Percentiles rank a stretch among this genome's conserved stretches.
These are phyloP conservation scores for Leccinellum luteum DNA, from an alignment of 768 basidiomycete genomes.

Conservation along the genomic window DNA sequence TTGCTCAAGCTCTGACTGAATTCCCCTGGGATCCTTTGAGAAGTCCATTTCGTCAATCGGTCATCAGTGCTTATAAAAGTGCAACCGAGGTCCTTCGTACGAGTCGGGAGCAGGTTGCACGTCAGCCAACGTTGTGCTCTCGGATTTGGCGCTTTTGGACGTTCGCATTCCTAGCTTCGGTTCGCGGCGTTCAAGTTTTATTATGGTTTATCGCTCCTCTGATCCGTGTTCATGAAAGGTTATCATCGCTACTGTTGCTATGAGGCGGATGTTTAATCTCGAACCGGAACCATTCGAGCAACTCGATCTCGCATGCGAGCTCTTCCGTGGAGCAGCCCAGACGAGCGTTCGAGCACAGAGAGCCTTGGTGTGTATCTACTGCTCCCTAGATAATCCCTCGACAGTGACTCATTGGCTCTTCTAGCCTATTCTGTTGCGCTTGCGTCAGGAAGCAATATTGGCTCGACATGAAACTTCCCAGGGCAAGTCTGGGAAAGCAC, in stretches of 20 bases:
- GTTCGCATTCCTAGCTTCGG: constrained; percentile 52
- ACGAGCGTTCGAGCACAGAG: constrained; percentile 48
- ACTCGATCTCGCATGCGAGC: constrained; percentile 44
- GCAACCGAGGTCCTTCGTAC: constrained; percentile 45
- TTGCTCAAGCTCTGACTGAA: constrained; percentile 53
- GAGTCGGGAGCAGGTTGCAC: constrained; percentile 40
- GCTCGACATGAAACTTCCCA: constrained; percentile 23
- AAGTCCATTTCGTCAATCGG: constrained; percentile 49
- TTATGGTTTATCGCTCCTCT: neutral
- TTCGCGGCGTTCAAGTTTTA: constrained; percentile 28
- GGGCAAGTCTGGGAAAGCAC: constrained; percentile 4
- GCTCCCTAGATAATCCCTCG: neutral
- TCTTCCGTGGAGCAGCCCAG: constrained; percentile 45
- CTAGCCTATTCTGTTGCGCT: constrained; percentile 45
- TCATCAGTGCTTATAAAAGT: constrained; percentile 49
- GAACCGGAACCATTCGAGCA: constrained; percentile 45
- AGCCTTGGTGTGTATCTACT: constrained; percentile 37
- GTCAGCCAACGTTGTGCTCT: constrained; percentile 44
- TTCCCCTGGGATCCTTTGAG: constrained; percentile 45
- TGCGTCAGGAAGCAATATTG: constrained; percentile 42
- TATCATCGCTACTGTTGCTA: constrained; percentile 54
- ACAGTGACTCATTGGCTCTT: neutral
- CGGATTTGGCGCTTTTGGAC: constrained; percentile 64
- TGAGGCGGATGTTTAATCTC: constrained; percentile 42
- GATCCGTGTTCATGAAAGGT: constrained; percentile 33